Evolutionary conservation across 164 flowering plant genomes (phyloP), one percentile per base, ranked within the genome.

Genomic region (Magnolia kwangsiensis): DNA sequence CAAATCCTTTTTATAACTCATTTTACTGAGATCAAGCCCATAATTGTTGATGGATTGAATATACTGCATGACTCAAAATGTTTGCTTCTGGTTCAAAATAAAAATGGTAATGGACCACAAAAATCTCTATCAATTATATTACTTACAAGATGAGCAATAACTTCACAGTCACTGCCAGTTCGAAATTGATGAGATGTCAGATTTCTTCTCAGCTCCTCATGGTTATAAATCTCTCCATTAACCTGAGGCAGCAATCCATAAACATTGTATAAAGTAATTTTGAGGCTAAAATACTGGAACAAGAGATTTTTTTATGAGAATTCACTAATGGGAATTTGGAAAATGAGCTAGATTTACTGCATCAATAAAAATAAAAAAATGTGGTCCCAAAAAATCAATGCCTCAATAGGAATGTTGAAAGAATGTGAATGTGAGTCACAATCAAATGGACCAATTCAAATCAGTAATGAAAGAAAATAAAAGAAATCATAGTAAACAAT

Each of bases 151-250:
- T 93, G 98, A 19, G 98, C 91, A 87, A 95, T 93, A 69, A 95
- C 98, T 92, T 95, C 98, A 79, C 98, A 95, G 71, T 95, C 98
- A 82, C 98, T 95, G 73, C 95, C 97, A 50, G 98, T 95, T 77
- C 89, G 85, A 80, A 95, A 95, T 76, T 79, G 68, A 78, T 95
- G 98, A 74, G 85, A 75, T 78, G 78, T 89, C 78, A 95, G 85
- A 78, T 86, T 83, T 74, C 79, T 87, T 77, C 88, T 85, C 83
- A 95, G 81, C 58, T 83, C 83, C 75, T 88, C 86, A 75, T 95
- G 98, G 88, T 95, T 95, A 75, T 95, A 95, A 63, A 95, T 92
- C 89, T 95, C 98, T 21, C 98, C 98, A 78, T 95, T 95, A 58
- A 95, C 97, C 98, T 95, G 72, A 14, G 61, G 61, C 61, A 55